Conservation (phyloP, 768 basidiomycete genomes). For the Auriculariales sp. region DNA sequence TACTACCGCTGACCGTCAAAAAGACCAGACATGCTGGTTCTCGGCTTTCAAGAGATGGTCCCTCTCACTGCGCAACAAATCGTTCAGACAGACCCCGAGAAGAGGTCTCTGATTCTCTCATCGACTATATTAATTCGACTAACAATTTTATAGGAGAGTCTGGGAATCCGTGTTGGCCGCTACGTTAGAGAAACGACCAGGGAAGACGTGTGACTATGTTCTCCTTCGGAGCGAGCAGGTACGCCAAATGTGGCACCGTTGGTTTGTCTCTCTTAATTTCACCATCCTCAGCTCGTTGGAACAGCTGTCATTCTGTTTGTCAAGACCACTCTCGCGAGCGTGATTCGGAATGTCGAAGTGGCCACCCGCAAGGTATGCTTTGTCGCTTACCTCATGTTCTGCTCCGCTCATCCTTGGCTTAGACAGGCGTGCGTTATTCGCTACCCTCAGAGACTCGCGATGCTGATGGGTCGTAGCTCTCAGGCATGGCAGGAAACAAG, state of each 20-base stretch:
- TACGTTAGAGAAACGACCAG: conserved; percentile 55
- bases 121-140: background rate
- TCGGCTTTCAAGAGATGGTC: conserved; percentile 96
- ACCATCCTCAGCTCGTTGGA: conserved; percentile 62
- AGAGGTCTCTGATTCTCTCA: conserved; percentile 35
- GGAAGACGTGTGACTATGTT: conserved; percentile 61
- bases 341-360: conserved; percentile 86
- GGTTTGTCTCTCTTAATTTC: background rate
- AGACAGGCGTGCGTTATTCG: conserved; percentile 24
- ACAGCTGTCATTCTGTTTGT: conserved; percentile 82
- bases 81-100: conserved; percentile 88
- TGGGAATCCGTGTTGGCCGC: conserved; percentile 82
- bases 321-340: conserved; percentile 55
- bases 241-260: conserved; percentile 5
- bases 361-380: conserved; percentile 74
- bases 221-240: conserved; percentile 89
- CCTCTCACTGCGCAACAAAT: conserved; percentile 97
- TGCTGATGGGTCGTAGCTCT: background rate
- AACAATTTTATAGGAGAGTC: conserved; percentile 39
- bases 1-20: conserved; percentile 6
- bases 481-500: conserved; percentile 93
- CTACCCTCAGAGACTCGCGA: background rate
- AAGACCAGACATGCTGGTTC: conserved; percentile 78
- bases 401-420: background rate
- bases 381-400: background rate